These are phyloP conservation scores for Aspergillus ibericus DNA, from an alignment of 2,329 filamentous ascomycete species.

Conservation along the genomic window DNA sequence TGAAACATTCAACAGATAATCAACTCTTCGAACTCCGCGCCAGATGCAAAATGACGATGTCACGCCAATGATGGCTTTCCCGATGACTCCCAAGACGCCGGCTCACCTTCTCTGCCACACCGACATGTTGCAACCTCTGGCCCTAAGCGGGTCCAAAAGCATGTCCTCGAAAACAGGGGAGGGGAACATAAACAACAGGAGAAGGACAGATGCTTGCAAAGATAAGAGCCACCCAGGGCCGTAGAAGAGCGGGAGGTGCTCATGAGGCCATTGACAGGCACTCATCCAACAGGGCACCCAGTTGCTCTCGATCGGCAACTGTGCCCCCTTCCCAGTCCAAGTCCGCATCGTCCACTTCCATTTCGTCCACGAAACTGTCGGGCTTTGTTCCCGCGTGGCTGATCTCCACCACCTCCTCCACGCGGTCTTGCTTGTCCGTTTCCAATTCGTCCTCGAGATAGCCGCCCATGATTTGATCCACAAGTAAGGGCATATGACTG, in stretches of 20 bases:
- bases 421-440: constrained; percentile 38
- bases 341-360: constrained; percentile 43
- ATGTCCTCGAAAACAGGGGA: not conserved
- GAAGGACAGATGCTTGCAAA: constrained; percentile 3
- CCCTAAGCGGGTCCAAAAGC: constrained; percentile 1
- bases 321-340: constrained; percentile 43
- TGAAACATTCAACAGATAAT: constrained; percentile 17
- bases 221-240: constrained; percentile 8
- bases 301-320: constrained; percentile 36
- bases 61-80: constrained; percentile 19
- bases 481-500: constrained; percentile 73
- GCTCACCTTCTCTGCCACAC: constrained; percentile 23
- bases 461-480: constrained; percentile 66
- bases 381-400: constrained; percentile 21
- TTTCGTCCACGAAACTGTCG: constrained; percentile 32
- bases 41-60: constrained; percentile 28
- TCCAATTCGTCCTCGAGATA: constrained; percentile 78
- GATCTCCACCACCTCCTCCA: constrained; percentile 26
- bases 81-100: constrained; percentile 33
- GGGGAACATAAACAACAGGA: constrained; percentile 1
- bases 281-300: constrained; percentile 42
- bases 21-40: constrained; percentile 21
- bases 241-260: constrained; percentile 18
- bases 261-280: constrained; percentile 44
- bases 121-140: constrained; percentile 16